Conservation (phyloP, 331 rosid genomes). For the Quercus phellos region DNA sequence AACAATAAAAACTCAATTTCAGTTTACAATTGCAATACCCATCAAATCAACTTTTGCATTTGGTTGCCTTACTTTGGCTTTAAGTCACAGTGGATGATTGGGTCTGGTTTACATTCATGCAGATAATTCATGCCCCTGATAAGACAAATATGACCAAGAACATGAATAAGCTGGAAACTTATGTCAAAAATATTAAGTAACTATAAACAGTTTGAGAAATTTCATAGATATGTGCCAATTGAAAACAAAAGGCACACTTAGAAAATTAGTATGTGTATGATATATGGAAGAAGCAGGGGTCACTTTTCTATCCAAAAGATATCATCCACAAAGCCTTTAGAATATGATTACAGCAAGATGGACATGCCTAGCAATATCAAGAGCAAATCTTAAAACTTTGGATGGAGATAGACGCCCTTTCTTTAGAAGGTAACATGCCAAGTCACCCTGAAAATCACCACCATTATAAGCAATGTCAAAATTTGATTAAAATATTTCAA, state of each 20-base stretch:
- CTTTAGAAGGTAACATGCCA: slow-evolving; percentile 77
- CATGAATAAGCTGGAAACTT: slow-evolving; percentile 12
- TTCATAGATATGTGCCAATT: slow-evolving; percentile 7
- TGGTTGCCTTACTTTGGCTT: slow-evolving; percentile 96
- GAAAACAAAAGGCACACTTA: slow-evolving; percentile 6
- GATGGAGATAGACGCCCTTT: slow-evolving; percentile 91
- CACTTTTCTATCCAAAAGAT: neutral
- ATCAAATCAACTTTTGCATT: slow-evolving; percentile 44
- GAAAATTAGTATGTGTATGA: slow-evolving; percentile 13
- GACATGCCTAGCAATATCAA: slow-evolving; percentile 93
- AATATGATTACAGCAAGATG: slow-evolving; percentile 17
- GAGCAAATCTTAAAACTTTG: slow-evolving; percentile 76
- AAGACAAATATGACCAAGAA: slow-evolving; percentile 25
- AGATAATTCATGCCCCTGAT: slow-evolving; percentile 99
- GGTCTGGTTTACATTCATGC: slow-evolving; percentile 98
- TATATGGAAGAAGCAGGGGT: slow-evolving; percentile 1
- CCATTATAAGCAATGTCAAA: slow-evolving; percentile 21
- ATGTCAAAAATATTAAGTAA: slow-evolving; percentile 4
- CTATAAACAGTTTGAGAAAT: slow-evolving; percentile 12
- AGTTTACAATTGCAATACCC: slow-evolving; percentile 16
- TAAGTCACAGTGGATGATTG: slow-evolving; percentile 88
- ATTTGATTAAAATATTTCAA: slow-evolving; percentile 1
- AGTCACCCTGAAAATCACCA: slow-evolving; percentile 70
- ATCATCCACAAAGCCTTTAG: neutral
- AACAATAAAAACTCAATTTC: slow-evolving; percentile 27